Percentiles rank a stretch among this genome's conserved stretches.
phyloP scores from a whole-genome alignment of 441 rosid genomes.

The Aleurites moluccanus region DNA sequence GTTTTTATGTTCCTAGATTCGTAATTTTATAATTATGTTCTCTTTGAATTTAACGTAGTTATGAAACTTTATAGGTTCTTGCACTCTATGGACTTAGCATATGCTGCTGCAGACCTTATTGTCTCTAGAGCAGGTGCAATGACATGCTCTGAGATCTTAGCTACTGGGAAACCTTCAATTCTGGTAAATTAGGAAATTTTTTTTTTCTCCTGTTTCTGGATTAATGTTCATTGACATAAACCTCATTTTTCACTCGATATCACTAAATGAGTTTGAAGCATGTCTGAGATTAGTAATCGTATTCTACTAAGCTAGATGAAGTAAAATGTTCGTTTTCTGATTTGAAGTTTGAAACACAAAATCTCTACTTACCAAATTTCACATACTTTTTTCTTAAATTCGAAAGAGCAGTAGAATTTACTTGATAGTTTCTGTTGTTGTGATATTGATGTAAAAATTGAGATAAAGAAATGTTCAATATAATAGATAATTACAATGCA shows the following conservation, averaged over 20 bases:
- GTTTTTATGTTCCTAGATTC: not conserved
- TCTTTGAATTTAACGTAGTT: conserved; percentile 21
- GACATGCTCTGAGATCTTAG: conserved; percentile 90
- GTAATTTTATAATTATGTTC: not conserved
- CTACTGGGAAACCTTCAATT: conserved; percentile 81
- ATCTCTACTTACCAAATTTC: not conserved
- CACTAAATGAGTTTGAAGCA: not conserved
- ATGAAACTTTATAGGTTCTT: conserved; percentile 58
- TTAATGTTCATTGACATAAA: not conserved
- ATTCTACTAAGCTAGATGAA: not conserved
- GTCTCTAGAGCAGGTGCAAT: conserved; percentile 89
- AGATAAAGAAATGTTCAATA: too few species aligned
- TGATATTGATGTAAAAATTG: not conserved
- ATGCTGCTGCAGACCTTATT: conserved; percentile 79
- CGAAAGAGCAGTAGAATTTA: not conserved
- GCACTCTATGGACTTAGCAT: conserved; percentile 80
- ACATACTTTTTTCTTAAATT: not conserved
- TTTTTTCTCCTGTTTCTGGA: not conserved
- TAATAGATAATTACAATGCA: not conserved
- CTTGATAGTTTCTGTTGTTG: conserved; percentile 2
- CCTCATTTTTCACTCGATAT: too few species aligned
- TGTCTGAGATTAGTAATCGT: not conserved
- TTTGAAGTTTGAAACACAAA: not conserved
- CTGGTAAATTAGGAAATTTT: conserved; percentile 41
- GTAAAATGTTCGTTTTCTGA: not conserved